Evolutionary conservation across 75 land plant species (phyloP), one percentile per base, ranked within the genome.

Genomic region (Pinus albicaulis): DNA sequence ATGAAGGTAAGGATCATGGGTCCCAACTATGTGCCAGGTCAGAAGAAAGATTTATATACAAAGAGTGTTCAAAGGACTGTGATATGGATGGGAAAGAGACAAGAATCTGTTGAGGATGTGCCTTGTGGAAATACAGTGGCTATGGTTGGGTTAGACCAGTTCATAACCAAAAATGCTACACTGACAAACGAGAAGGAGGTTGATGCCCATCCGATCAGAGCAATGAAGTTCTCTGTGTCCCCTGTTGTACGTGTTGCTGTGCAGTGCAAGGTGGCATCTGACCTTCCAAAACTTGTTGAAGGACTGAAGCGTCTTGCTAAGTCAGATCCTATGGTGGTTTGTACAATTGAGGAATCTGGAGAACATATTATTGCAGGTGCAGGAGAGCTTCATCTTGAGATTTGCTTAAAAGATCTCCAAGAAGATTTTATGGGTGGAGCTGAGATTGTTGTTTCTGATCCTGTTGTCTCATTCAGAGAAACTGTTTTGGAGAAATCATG

Each of bases 31-130:
- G 82, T 89, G 17, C 93, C 91, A 17, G 89, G 89, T 3, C 81
- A 84, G 85, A 89, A 91, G 88, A 88, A 91, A 77, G 93, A 91
- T 73, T 57, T 75, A 79, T 90, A 91, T 72, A 74, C 79, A 36
- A 91, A 91, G 87, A 86, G 83, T 71, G 93, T 91, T n/a, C 93
- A 90, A 82, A 88, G 95, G 69, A 92, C 91, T 74, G 95, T 92
- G 48, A 92, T 90, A 70, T 92, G 95, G 93, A 91, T 91, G 93
- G 92, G 93, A 14, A 86, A 84, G 82, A 86, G 78, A 83, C 91
- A 91, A 77, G 93, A 91, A 74, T 87, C 31, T 28, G 31, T 28
- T 28, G 31, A 28, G 31, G 31, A 28, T 28, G 31, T 28, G 31
- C 31, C 31, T 28, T 28, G 31, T 28, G 31, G 31, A 28, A 28